Conservation (phyloP, 2,329 filamentous ascomycete genomes). For the Colletotrichum eremochloae region DNA sequence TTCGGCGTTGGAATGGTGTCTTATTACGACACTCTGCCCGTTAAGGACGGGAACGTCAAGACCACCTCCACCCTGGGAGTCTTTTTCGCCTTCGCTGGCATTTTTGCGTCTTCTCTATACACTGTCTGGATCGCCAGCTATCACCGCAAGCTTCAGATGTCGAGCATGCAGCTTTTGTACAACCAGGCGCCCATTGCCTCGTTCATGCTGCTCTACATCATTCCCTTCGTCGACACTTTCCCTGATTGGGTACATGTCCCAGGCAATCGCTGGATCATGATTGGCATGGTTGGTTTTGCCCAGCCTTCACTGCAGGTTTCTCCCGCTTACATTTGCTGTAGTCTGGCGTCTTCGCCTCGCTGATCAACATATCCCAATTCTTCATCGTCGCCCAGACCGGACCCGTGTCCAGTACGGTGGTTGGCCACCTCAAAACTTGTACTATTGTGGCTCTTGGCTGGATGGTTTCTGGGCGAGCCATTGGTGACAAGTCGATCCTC, state of each 20-base stretch:
- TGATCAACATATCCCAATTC: conserved; percentile 76
- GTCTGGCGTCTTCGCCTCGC: conserved; percentile 73
- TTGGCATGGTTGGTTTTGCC: conserved; percentile 64
- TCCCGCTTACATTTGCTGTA: conserved; percentile 46
- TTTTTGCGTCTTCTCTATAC: conserved; percentile 75
- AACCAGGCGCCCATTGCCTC: conserved; percentile 76
- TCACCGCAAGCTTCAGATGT: conserved; percentile 74
- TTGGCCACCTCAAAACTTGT: conserved; percentile 76
- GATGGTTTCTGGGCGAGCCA: conserved; percentile 67
- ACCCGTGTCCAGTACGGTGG: conserved; percentile 74
- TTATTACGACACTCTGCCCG: conserved; percentile 74
- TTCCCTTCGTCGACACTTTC: conserved; percentile 75
- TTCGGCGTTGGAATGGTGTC: conserved; percentile 75
- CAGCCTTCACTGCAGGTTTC: neutral
- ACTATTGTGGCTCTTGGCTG: conserved; percentile 75
- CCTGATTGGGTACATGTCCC: conserved; percentile 67
- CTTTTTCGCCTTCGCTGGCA: conserved; percentile 73
- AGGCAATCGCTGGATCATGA: conserved; percentile 68
- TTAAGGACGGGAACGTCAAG: conserved; percentile 61
- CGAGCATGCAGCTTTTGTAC: conserved; percentile 77
- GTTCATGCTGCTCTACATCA: conserved; percentile 73
- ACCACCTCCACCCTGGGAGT: conserved; percentile 71
- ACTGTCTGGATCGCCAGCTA: conserved; percentile 78
- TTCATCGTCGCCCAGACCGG: conserved; percentile 74
- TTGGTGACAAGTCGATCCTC: conserved; percentile 67